Evolutionary conservation across 495 filamentous ascomycete species (phyloP).

Genomic region (Collariella sp.): DNA sequence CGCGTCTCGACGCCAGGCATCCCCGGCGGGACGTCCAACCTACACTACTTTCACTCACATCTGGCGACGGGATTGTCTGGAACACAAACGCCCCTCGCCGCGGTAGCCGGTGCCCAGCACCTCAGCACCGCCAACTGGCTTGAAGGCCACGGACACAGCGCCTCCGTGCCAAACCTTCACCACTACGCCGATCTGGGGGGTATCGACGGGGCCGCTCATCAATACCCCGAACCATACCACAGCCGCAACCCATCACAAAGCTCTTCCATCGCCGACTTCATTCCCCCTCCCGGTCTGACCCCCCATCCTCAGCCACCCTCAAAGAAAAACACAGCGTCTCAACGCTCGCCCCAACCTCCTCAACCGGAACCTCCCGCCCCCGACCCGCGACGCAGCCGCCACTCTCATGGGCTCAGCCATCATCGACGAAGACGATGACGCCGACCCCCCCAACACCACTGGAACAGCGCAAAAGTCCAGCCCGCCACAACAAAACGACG

Average conservation of each 20-base stretch:
- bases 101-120: constrained; percentile 61
- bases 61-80: constrained; percentile 72
- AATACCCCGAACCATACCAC: constrained; percentile 20
- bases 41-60: constrained; percentile 85
- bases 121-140: constrained; percentile 33
- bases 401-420: constrained; percentile 17
- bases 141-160: constrained; percentile 28
- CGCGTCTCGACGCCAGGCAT: constrained; percentile 67
- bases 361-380: constrained; percentile 40
- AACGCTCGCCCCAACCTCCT: constrained; percentile 42
- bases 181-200: constrained; percentile 9
- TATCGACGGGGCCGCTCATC: constrained; percentile 4
- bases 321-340: constrained; percentile 47
- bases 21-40: constrained; percentile 75
- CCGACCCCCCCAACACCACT: not conserved
- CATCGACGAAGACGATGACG: constrained; percentile 6
- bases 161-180: constrained; percentile 23
- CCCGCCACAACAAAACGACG: constrained; percentile 20
- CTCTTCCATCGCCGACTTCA: constrained; percentile 36
- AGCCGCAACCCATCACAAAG: constrained; percentile 37
- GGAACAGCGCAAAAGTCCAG: not conserved
- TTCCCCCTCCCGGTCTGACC: constrained; percentile 3
- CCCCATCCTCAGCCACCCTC: constrained; percentile 17
- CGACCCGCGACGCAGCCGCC: constrained; percentile 33
- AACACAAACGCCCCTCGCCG: constrained; percentile 76